Percentiles rank a stretch among this genome's conserved stretches.
These are phyloP conservation scores for Lodderomyces margitis DNA, from an alignment of 1,139 yeast genomes.

Conservation along the genomic window DNA sequence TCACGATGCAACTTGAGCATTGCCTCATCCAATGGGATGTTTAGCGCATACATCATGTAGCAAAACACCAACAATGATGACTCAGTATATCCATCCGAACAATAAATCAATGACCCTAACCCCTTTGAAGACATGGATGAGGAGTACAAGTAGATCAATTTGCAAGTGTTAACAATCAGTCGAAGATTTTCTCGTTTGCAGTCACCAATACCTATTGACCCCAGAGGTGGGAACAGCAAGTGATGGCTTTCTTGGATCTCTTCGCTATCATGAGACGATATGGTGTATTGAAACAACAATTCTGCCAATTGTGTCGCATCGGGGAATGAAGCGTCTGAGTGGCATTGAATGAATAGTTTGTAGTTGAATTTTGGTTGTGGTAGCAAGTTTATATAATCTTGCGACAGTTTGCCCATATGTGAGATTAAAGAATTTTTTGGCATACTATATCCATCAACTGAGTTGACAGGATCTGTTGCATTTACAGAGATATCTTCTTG, in stretches of 20 bases:
- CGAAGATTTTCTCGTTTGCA: slow-evolving; percentile 54
- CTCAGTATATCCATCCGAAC: slow-evolving; percentile 93
- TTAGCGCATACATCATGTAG: slow-evolving; percentile 65
- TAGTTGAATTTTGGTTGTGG: slow-evolving; percentile 37
- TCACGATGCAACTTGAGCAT: slow-evolving; percentile 58
- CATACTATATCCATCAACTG: slow-evolving; percentile 45
- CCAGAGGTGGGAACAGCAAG: slow-evolving; percentile 80
- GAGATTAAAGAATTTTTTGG: slow-evolving; percentile 26
- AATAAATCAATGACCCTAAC: slow-evolving; percentile 52
- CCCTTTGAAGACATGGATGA: slow-evolving; percentile 25
- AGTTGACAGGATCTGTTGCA: neutral
- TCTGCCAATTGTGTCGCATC: slow-evolving; percentile 32
- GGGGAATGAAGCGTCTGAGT: slow-evolving; percentile 62
- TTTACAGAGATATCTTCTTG: slow-evolving; percentile 11
- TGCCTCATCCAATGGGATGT: slow-evolving; percentile 52
- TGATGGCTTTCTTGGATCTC: slow-evolving; percentile 29
- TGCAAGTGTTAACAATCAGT: slow-evolving; percentile 63
- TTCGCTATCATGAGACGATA: slow-evolving; percentile 23
- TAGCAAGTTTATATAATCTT: slow-evolving; percentile 23
- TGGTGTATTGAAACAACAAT: slow-evolving; percentile 33
- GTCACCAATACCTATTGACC: slow-evolving; percentile 73
- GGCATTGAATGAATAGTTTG: slow-evolving; percentile 39
- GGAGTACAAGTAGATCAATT: slow-evolving; percentile 47
- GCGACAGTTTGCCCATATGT: neutral
- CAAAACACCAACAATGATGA: slow-evolving; percentile 72